phyloP scores from a whole-genome alignment of 2,329 filamentous ascomycete genomes.

The Neurospora sp. region DNA sequence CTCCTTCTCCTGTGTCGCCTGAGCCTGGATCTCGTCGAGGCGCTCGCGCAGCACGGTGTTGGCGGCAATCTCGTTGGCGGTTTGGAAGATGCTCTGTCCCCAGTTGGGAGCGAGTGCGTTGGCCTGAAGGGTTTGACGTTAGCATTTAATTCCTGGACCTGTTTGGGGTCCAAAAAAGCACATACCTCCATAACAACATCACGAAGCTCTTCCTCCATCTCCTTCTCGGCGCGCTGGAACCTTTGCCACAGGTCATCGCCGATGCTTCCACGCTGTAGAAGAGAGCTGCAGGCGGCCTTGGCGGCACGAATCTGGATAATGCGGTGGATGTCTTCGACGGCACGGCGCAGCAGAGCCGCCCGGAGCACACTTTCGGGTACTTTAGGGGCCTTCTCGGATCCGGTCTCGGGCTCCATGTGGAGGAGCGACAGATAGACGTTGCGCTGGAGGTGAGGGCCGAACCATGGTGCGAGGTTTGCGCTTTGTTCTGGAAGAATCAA shows the following conservation, averaged over 20 bases:
- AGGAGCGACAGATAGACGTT: conserved; percentile 91
- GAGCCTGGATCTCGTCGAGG: conserved; percentile 64
- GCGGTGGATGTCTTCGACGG: conserved; percentile 85
- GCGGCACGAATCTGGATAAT: conserved; percentile 81
- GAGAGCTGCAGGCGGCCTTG: conserved; percentile 74
- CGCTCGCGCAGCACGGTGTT: conserved; percentile 69
- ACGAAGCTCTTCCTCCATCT: conserved; percentile 91
- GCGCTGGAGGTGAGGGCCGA: conserved; percentile 79
- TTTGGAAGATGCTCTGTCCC: conserved; percentile 95
- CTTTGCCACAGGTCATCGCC: conserved; percentile 94
- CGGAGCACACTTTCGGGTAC: conserved; percentile 79
- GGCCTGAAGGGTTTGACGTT: conserved; percentile 48
- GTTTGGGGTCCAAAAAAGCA: neutral
- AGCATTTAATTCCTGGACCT: neutral
- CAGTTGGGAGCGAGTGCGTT: conserved; percentile 82
- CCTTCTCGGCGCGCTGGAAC: conserved; percentile 85
- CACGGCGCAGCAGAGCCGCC: conserved; percentile 78
- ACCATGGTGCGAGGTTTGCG: conserved; percentile 87
- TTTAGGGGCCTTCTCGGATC: conserved; percentile 56
- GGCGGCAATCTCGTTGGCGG: conserved; percentile 88
- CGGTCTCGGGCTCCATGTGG: conserved; percentile 58
- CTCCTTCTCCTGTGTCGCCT: conserved; percentile 64
- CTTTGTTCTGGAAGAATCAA: conserved; percentile 50
- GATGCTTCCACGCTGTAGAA: conserved; percentile 84
- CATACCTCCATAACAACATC: conserved; percentile 87